Conservation (phyloP, 768 basidiomycete genomes). For the Xerocomellus dryophilus region DNA sequence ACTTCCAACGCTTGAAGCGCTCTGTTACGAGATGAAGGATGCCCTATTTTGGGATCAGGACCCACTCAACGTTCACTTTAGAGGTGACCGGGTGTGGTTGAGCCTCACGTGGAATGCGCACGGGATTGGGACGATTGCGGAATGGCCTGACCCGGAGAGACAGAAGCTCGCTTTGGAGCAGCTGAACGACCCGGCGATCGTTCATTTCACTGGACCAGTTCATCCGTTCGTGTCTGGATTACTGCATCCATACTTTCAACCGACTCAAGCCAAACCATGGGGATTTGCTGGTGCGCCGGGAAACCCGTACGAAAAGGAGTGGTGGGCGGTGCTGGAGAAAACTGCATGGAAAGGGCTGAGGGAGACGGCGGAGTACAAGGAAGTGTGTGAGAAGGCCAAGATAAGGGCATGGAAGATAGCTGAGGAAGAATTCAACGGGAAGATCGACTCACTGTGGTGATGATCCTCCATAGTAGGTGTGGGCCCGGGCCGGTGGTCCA, state of each 20-base stretch:
- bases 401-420: neutral
- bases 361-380: constrained; percentile 5
- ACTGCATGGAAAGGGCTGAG: constrained; percentile 41
- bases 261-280: constrained; percentile 47
- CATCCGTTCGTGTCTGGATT: neutral
- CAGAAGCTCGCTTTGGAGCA: neutral
- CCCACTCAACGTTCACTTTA: neutral
- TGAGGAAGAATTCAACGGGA: neutral
- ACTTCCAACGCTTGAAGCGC: neutral
- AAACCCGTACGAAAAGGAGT: constrained; percentile 45
- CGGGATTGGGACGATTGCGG: neutral
- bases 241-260: neutral
- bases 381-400: neutral
- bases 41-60: neutral
- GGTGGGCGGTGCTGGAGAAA: constrained; percentile 42
- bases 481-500: too few species aligned
- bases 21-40: neutral
- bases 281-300: constrained; percentile 50
- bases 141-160: neutral
- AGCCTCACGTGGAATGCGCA: neutral
- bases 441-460: too few species aligned
- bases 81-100: neutral
- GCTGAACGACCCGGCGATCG: neutral
- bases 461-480: too few species aligned
- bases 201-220: neutral